phyloP scores from a whole-genome alignment of 2,329 filamentous ascomycete species.

The Elsinoe australis region DNA sequence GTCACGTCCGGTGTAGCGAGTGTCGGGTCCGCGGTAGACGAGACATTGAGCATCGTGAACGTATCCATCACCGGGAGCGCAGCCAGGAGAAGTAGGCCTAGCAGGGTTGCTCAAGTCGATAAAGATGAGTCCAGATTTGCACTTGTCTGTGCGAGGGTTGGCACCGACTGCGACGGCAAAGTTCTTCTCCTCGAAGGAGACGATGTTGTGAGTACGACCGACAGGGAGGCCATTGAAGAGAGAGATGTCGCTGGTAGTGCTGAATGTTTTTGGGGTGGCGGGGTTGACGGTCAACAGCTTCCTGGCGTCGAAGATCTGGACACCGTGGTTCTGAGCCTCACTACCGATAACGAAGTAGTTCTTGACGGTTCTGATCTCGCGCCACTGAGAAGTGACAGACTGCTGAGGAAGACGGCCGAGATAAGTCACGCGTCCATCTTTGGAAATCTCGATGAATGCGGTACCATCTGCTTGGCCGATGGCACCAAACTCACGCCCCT shows the following conservation, averaged over 20 bases:
- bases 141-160: conserved; percentile 37
- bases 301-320: conserved; percentile 58
- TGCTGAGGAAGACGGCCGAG: conserved; percentile 48
- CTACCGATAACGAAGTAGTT: conserved; percentile 39
- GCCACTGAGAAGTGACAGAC: conserved; percentile 43
- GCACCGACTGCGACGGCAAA: conserved; percentile 41
- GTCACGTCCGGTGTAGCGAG: conserved; percentile 39
- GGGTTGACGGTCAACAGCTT: conserved; percentile 46
- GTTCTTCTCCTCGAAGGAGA: conserved; percentile 44
- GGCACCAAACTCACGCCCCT: conserved; percentile 49
- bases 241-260: conserved; percentile 36
- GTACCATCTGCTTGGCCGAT: conserved; percentile 49
- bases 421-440: conserved; percentile 45
- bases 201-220: conserved; percentile 48
- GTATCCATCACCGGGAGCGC: conserved; percentile 46
- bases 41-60: conserved; percentile 53
- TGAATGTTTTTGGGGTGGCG: conserved; percentile 41
- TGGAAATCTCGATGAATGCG: conserved; percentile 47
- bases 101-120: conserved; percentile 46
- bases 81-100: conserved; percentile 45
- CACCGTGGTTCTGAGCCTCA: conserved; percentile 46
- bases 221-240: conserved; percentile 38
- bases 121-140: conserved; percentile 47
- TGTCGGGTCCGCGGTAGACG: conserved; percentile 44
- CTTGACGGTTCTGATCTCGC: conserved; percentile 44